These are phyloP conservation scores for Phialemoniopsis sp. DNA, from an alignment of 2,329 filamentous ascomycete species.

Conservation along the genomic window DNA sequence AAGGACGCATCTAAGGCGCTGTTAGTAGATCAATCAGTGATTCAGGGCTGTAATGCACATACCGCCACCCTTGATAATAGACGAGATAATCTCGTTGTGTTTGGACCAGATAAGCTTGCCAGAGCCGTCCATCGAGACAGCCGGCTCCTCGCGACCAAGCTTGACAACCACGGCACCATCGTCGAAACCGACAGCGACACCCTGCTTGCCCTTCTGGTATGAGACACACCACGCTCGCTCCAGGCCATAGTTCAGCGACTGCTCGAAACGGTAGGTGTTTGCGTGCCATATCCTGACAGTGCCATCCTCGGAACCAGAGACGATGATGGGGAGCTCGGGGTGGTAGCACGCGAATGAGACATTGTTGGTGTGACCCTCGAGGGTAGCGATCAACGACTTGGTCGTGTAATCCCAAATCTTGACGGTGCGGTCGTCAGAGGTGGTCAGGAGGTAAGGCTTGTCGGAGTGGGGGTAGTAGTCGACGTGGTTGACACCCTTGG, in stretches of 20 bases:
- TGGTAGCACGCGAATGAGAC: slow-evolving; percentile 98
- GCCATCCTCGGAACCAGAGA: slow-evolving; percentile 95
- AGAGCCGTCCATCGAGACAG: slow-evolving; percentile 93
- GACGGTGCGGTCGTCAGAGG: slow-evolving; percentile 92
- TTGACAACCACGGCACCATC: slow-evolving; percentile 97
- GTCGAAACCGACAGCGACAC: slow-evolving; percentile 92
- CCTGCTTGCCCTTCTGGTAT: slow-evolving; percentile 91
- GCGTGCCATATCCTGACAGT: slow-evolving; percentile 98
- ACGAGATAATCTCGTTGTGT: slow-evolving; percentile 91
- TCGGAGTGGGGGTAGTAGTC: slow-evolving; percentile 79
- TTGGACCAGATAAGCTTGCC: slow-evolving; percentile 96
- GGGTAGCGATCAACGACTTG: slow-evolving; percentile 91
- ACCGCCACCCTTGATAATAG: slow-evolving; percentile 87
- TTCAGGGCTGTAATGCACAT: too few relatives aligned
- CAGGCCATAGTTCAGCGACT: slow-evolving; percentile 91
- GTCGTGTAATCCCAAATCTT: slow-evolving; percentile 99
- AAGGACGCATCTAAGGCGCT: slow-evolving; percentile 58
- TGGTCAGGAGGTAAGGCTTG: slow-evolving; percentile 87
- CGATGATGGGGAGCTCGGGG: slow-evolving; percentile 92
- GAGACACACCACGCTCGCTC: slow-evolving; percentile 97
- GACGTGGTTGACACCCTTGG: slow-evolving; percentile 96
- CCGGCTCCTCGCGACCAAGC: slow-evolving; percentile 94
- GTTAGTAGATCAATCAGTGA: too few relatives aligned
- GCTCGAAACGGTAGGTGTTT: slow-evolving; percentile 93
- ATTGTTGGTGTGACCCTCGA: slow-evolving; percentile 96